Conservation (phyloP, 441 rosid species). For the Eutrema salsugineum region DNA sequence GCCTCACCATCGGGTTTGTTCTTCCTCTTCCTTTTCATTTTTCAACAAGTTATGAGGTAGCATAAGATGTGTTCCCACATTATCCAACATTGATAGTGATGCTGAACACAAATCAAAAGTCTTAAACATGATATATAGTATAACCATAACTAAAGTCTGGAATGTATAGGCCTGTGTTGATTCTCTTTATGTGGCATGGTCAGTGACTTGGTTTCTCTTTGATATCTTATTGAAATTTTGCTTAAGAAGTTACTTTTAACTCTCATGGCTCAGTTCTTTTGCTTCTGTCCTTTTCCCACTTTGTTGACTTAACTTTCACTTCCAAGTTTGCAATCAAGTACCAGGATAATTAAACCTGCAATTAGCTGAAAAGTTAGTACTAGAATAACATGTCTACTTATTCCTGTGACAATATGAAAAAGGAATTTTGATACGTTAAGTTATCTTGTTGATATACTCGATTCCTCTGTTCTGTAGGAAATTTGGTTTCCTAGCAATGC, state of each 20-base stretch:
- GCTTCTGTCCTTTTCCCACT: background rate
- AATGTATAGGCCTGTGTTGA: no score
- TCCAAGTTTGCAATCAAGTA: background rate
- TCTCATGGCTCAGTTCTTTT: background rate
- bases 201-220: background rate
- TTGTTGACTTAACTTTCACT: background rate
- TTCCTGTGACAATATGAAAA: background rate
- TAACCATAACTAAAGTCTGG: no score
- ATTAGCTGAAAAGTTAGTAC: no score
- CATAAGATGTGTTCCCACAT: background rate
- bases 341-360: no score
- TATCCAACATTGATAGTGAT: no score
- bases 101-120: no score
- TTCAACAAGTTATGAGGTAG: background rate
- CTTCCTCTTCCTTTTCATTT: background rate
- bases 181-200: background rate
- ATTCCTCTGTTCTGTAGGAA: background rate
- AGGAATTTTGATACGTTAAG: no score
- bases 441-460: background rate
- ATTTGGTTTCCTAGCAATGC: slow-evolving; percentile 15
- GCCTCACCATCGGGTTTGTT: slow-evolving; percentile 24
- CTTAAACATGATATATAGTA: no score
- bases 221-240: background rate
- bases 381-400: background rate
- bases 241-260: background rate